Evolutionary conservation across 2,329 filamentous ascomycete species (phyloP), one percentile per base, ranked within the genome.

Genomic region (Chaetomium strumarium): DNA sequence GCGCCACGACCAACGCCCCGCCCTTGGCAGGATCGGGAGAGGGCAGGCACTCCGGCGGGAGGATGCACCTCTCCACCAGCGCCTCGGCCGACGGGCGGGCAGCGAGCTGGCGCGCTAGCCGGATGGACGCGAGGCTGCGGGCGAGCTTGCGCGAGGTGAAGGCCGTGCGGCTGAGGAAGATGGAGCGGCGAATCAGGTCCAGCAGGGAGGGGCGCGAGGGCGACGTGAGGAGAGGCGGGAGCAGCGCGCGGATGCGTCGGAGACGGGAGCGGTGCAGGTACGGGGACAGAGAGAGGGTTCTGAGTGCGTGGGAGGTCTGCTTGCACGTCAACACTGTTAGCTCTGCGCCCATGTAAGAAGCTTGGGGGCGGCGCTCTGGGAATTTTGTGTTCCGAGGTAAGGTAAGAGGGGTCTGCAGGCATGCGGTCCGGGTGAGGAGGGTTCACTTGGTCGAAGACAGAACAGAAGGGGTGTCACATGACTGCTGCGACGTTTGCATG

Each of bases 91-190:
- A 77, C 0, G 84, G 84, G 1, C 85, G 75, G 9, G 75, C 69
- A 16, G 79, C 76, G 2, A 88, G 73, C 11, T 78, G 77, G 44
- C 80, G 78, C 24, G 83, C 79, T 5, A 89, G 74, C 30, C 80
- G 79, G 62, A 88, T 88, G 47, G 79, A 78, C 6, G 83, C 79
- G 2, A 89, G 74, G 13, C 77, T 84, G 51, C 83, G 78, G 42
- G 79, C 80, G 2, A 89, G 75, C 19, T 75, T 73, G 17, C 83
- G 78, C 3, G 84, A 85, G 20, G 84, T 77, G 42, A 84, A 75
- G 33, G 84, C 80, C 13, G 82, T 88, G 50, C 77, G 74, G 38
- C 83, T 85, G 39, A 87, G 68, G 67, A 87, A 85, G 63, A 89
- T 87, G 65, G 74, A 77, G 38, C 83, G 77, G 19, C 74, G 68